These are phyloP conservation scores for Phyllosticta citribraziliensis DNA, from an alignment of 2,329 filamentous ascomycete genomes.

Conservation along the genomic window DNA sequence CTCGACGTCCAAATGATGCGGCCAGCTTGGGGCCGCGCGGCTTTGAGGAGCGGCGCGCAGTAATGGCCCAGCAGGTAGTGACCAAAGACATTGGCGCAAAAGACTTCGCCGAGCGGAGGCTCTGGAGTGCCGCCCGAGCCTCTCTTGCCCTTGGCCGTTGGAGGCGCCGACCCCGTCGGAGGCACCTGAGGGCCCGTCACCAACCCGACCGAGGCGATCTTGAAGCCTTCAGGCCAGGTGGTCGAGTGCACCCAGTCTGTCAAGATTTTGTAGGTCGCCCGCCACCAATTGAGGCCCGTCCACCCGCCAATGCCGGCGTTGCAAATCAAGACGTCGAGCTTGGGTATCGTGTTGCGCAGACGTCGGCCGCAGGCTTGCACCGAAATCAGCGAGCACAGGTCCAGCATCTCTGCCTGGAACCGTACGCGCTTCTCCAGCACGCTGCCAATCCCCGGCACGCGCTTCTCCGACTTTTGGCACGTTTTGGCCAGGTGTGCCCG, in stretches of 20 bases:
- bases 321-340: constrained; percentile 68
- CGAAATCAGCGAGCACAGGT: constrained; percentile 46
- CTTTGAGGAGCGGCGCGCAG: constrained; percentile 59
- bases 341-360: constrained; percentile 49
- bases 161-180: constrained; percentile 12
- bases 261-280: constrained; percentile 46
- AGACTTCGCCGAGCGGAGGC: constrained; percentile 66
- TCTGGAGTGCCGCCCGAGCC: constrained; percentile 25
- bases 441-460: constrained; percentile 29
- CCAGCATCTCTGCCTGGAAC: constrained; percentile 48
- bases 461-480: constrained; percentile 25
- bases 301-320: constrained; percentile 88
- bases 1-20: constrained; percentile 83
- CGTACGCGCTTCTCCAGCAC: constrained; percentile 36
- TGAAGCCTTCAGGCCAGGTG: constrained; percentile 68
- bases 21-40: constrained; percentile 40
- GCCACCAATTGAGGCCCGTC: constrained; percentile 63
- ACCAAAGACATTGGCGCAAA: constrained; percentile 87
- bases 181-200: constrained; percentile 45
- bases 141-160: constrained; percentile 8
- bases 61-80: constrained; percentile 85
- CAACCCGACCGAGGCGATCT: constrained; percentile 51
- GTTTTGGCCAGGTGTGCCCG: constrained; percentile 50
- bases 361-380: constrained; percentile 44
- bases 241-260: constrained; percentile 57